Evolutionary conservation across 768 basidiomycete species (phyloP), one percentile per base, ranked within the genome.

Genomic region (Kwoniella sp.): DNA sequence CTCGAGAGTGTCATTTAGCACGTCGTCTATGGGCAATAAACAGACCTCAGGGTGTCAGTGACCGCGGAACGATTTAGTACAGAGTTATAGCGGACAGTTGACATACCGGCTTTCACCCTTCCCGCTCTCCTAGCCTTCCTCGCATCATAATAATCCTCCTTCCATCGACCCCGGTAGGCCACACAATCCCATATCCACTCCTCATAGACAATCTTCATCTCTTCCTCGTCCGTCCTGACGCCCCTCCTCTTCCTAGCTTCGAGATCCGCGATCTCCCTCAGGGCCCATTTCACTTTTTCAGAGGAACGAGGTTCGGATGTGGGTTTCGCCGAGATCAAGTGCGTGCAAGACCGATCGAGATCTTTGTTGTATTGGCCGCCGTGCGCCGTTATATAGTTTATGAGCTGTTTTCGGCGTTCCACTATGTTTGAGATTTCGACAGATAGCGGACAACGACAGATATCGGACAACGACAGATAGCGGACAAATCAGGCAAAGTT

Each of bases 181-280:
- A 94, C 73, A 28, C 86, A 94, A 73, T 96, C 93, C 92, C 92
- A 94, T 62, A 96, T 90, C 94, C 94, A 97, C 67, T 95, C 93
- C 74, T 94, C 92, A 90, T 93, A 95, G 0, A 96, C 87, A 50
- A 86, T 84, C 4, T 88, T 89, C 78, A 91, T 90, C 34, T 87
- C 86, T 23, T 84, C 83, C 12, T 60, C 66, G 41, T 69, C 65
- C 77, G 74, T 89, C 90, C 67, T 69, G 34, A 72, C 69, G 1
- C 71, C 69, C 54, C 65, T 57, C 41, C 70, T 34, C 47, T 63
- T 37, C 22, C 58, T 31, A 23, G 54, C 54, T 55, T 74, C 74
- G 12, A 69, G 30, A 15, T 63, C 55, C 12, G 58, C 59, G 22
- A 73, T 64, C 53, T 74, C 69, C 11, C 67, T 63, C 15, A 77